A percentile compares a stretch with the other conserved stretches of the same genome.
phyloP scores from a whole-genome alignment of 345 rosid genomes.

The Gossypium herbaceum region DNA sequence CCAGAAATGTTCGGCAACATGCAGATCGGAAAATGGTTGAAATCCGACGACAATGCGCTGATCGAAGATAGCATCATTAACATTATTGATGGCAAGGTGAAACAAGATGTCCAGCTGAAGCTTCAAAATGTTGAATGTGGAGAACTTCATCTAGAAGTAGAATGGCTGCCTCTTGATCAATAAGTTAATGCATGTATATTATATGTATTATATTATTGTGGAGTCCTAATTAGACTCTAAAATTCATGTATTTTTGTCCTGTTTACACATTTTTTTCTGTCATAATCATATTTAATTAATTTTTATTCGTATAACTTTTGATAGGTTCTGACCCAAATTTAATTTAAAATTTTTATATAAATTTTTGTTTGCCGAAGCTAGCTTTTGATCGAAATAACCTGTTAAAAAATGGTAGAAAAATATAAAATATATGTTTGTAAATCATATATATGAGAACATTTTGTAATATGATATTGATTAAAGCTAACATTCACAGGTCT shows the following conservation, averaged over 20 bases:
- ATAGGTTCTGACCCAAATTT: too few relatives aligned
- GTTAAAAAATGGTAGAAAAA: too few relatives aligned
- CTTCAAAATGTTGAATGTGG: conserved; percentile 98
- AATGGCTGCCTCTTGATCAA: conserved; percentile 82
- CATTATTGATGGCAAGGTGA: conserved; percentile 91
- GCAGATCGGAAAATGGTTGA: conserved; percentile 97
- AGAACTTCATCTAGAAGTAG: conserved; percentile 64
- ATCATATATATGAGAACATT: too few relatives aligned
- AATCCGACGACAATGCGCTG: conserved; percentile 85
- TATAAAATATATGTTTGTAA: too few relatives aligned
- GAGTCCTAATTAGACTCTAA: neutral
- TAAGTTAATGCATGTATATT: conserved; percentile 19
- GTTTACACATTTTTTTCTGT: too few relatives aligned
- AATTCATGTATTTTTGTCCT: neutral
- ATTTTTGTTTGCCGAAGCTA: too few relatives aligned
- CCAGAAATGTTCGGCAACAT: conserved; percentile 85
- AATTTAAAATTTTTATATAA: too few relatives aligned
- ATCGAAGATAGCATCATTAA: conserved; percentile 73
- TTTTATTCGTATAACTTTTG: too few relatives aligned
- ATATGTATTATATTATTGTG: neutral
- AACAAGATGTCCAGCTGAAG: conserved; percentile 60
- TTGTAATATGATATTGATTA: too few relatives aligned
- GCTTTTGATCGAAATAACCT: too few relatives aligned
- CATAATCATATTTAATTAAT: too few relatives aligned
- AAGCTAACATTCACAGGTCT: too few relatives aligned